These are phyloP conservation scores for Collybia sordida DNA, from an alignment of 768 basidiomycete genomes.

Conservation along the genomic window DNA sequence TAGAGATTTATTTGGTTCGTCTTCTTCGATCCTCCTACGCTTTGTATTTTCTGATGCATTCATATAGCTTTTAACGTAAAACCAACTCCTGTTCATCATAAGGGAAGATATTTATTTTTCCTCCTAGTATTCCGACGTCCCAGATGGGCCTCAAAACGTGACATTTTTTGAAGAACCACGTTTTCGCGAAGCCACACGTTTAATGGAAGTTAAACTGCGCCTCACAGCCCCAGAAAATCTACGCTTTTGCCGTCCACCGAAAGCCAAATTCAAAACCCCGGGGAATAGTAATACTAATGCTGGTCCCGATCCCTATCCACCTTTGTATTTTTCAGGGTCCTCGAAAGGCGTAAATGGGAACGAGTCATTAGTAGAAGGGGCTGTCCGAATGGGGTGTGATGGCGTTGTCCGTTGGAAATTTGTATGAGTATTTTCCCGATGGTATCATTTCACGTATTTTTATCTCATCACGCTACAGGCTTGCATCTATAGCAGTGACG, in stretches of 20 bases:
- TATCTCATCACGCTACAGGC: slow-evolving; percentile 32
- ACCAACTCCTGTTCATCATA: background rate
- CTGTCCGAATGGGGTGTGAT: slow-evolving; percentile 46
- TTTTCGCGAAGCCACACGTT: slow-evolving; percentile 65
- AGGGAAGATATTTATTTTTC: background rate
- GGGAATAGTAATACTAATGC: slow-evolving; percentile 2
- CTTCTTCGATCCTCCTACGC: background rate
- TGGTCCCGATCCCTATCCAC: slow-evolving; percentile 33
- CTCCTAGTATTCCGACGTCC: slow-evolving; percentile 32
- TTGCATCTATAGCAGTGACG: slow-evolving; percentile 49
- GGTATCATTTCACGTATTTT: background rate
- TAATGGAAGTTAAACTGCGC: slow-evolving; percentile 56
- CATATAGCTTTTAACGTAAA: slow-evolving; percentile 49
- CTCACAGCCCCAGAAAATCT: slow-evolving; percentile 36
- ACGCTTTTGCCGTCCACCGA: slow-evolving; percentile 15
- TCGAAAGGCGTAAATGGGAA: slow-evolving; percentile 43
- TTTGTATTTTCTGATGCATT: background rate
- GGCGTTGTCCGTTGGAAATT: slow-evolving; percentile 56
- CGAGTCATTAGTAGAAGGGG: slow-evolving; percentile 47
- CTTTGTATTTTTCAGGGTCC: slow-evolving; percentile 46
- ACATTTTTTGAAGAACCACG: slow-evolving; percentile 53
- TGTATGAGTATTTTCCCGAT: slow-evolving; percentile 38
- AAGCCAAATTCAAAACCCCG: slow-evolving; percentile 4
- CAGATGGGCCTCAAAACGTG: slow-evolving; percentile 35
- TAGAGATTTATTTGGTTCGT: slow-evolving; percentile 46